These are phyloP conservation scores for Fusarium algeriense DNA, from an alignment of 2,329 filamentous ascomycete genomes.

Conservation along the genomic window DNA sequence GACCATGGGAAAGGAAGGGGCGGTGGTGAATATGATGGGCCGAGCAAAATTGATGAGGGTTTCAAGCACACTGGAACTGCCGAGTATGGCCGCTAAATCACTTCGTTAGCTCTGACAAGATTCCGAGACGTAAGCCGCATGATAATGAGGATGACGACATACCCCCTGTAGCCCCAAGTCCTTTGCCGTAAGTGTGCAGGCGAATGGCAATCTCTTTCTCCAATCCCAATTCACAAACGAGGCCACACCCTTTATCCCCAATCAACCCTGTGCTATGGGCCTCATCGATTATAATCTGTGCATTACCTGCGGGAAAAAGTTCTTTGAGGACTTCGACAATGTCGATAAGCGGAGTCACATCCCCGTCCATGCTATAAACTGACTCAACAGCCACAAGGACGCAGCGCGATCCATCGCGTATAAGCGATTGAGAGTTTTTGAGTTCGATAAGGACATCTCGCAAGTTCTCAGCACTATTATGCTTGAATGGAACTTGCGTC, in stretches of 20 bases:
- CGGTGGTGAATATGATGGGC: not conserved
- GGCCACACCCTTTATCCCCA: not conserved
- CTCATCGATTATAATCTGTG: not conserved
- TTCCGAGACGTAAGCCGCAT: not conserved
- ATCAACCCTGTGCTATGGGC: not conserved
- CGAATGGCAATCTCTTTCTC: not conserved
- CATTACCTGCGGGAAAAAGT: not conserved
- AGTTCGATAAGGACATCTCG: not conserved
- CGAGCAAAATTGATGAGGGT: not conserved
- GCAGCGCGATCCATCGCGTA: not conserved
- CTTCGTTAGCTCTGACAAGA: not conserved
- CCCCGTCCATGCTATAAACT: constrained; percentile 2
- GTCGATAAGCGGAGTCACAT: not conserved
- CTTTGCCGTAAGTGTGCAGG: not conserved
- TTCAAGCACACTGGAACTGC: not conserved
- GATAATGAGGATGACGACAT: not conserved
- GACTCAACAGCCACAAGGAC: not conserved
- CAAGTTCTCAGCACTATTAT: not conserved
- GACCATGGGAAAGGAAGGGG: not conserved
- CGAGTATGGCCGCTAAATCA: not conserved
- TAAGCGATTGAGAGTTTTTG: not conserved
- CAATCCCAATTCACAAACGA: not conserved
- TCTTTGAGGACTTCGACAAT: not conserved
- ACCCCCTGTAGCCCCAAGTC: not conserved
- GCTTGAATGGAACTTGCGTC: not conserved